Percentiles rank a stretch among this genome's conserved stretches.
phyloP scores from a whole-genome alignment of 2,329 filamentous ascomycete species.

The Sporothrix pallida region DNA sequence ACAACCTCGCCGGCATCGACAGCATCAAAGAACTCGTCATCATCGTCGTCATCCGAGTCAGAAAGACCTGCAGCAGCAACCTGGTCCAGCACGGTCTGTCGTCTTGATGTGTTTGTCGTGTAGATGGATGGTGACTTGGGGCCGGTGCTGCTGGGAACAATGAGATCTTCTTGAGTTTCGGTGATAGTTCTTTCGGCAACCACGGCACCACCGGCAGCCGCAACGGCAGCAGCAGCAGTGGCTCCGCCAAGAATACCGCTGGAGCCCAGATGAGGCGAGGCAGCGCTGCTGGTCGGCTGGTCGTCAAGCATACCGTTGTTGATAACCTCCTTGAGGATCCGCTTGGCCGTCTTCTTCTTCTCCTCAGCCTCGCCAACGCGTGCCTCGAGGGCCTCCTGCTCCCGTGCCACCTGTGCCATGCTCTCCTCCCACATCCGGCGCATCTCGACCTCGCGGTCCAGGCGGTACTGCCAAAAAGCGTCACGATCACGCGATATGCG shows the following conservation, averaged over 20 bases:
- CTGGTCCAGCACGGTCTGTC: slow-evolving; percentile 71
- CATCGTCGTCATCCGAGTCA: slow-evolving; percentile 79
- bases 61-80: slow-evolving; percentile 70
- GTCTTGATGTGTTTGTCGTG: slow-evolving; percentile 52
- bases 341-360: slow-evolving; percentile 88
- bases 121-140: slow-evolving; percentile 19
- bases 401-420: slow-evolving; percentile 94
- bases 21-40: slow-evolving; percentile 97
- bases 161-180: not conserved
- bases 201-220: not conserved
- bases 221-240: slow-evolving; percentile 39
- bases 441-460: slow-evolving; percentile 90
- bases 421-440: slow-evolving; percentile 98
- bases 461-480: slow-evolving; percentile 93
- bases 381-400: slow-evolving; percentile 89
- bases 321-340: slow-evolving; percentile 83
- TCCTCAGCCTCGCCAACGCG: slow-evolving; percentile 87
- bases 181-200: not conserved
- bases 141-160: not conserved
- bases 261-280: slow-evolving; percentile 29
- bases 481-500: slow-evolving; percentile 94
- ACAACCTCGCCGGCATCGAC: slow-evolving; percentile 92
- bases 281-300: slow-evolving; percentile 40
- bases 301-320: slow-evolving; percentile 57
- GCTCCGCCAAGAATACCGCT: slow-evolving; percentile 13